phyloP scores from a whole-genome alignment of 805 yeast genomes.

The Saccharomycopsis guyanensis region DNA sequence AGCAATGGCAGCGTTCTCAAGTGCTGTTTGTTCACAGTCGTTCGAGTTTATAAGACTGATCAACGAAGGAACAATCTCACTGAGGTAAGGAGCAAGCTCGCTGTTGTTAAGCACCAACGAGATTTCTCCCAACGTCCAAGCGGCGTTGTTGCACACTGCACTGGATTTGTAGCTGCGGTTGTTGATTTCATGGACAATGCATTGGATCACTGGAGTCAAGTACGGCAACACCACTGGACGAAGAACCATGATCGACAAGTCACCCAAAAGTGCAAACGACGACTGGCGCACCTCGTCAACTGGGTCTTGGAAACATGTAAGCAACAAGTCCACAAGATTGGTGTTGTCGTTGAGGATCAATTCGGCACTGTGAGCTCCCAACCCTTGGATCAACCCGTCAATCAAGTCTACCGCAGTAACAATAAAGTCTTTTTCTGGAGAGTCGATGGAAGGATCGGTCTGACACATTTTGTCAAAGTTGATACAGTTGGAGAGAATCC shows the following conservation, averaged over 20 bases:
- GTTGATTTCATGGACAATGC: constrained; percentile 62
- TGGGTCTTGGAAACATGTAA: constrained; percentile 67
- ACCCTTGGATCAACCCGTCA: constrained; percentile 90
- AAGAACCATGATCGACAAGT: constrained; percentile 59
- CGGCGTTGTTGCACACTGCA: constrained; percentile 79
- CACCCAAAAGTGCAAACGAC: constrained; percentile 86
- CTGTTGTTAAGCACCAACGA: constrained; percentile 47
- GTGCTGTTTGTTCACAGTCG: constrained; percentile 52
- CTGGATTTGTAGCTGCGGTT: constrained; percentile 40
- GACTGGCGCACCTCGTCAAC: constrained; percentile 88
- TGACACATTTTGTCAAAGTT: constrained; percentile 56
- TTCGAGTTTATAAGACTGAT: constrained; percentile 50
- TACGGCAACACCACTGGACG: constrained; percentile 40
- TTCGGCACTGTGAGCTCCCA: constrained; percentile 54
- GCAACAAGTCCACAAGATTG: constrained; percentile 50
- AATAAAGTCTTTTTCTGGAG: constrained; percentile 85
- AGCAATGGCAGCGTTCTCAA: constrained; percentile 86
- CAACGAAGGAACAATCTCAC: constrained; percentile 46
- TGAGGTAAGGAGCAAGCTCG: constrained; percentile 44
- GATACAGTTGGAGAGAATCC: constrained; percentile 61
- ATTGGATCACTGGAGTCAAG: constrained; percentile 47
- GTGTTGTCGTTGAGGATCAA: constrained; percentile 35
- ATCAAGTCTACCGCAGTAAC: constrained; percentile 84
- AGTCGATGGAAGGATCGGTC: constrained; percentile 56
- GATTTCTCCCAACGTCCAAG: constrained; percentile 91